Percentiles rank a stretch among this genome's conserved stretches.
phyloP scores from a whole-genome alignment of 2,329 filamentous ascomycete genomes.

The Phyllosticta citribraziliensis region DNA sequence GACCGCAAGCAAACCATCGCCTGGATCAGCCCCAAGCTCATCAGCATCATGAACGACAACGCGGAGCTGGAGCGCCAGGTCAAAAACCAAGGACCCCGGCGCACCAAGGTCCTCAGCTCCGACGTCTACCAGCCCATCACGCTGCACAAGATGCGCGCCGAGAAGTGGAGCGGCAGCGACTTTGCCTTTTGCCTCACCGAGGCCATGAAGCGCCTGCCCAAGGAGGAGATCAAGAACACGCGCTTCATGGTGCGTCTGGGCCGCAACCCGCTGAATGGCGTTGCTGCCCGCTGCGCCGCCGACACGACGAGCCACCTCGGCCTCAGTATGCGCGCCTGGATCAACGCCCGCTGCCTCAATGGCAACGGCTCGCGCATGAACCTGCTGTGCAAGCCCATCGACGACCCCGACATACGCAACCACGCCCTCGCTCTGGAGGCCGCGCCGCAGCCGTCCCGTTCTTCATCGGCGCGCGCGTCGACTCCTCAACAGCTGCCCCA shows the following conservation, averaged over 20 bases:
- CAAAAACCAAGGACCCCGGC: neutral
- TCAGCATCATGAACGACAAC: neutral
- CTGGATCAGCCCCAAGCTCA: neutral
- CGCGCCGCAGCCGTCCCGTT: neutral
- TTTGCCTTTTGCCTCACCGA: constrained; percentile 3
- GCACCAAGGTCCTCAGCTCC: neutral
- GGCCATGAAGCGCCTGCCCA: constrained; percentile 4
- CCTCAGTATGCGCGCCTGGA: neutral
- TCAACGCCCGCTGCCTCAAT: neutral
- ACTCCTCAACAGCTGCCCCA: no score
- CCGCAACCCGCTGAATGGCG: neutral
- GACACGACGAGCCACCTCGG: neutral
- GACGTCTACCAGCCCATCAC: neutral
- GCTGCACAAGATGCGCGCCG: neutral
- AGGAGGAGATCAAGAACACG: neutral
- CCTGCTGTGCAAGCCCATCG: neutral
- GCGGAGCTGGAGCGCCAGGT: constrained; percentile 2
- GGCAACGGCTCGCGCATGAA: neutral
- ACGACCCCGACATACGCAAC: neutral
- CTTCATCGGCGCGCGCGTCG: neutral
- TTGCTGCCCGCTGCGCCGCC: neutral
- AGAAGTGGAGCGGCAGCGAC: constrained; percentile 2
- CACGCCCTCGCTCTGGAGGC: neutral
- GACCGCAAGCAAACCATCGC: neutral
- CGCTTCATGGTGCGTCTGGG: constrained; percentile 1